Evolutionary conservation across 768 basidiomycete genomes (phyloP), one percentile per base, ranked within the genome.

Genomic region (Filobasidium floriforme): DNA sequence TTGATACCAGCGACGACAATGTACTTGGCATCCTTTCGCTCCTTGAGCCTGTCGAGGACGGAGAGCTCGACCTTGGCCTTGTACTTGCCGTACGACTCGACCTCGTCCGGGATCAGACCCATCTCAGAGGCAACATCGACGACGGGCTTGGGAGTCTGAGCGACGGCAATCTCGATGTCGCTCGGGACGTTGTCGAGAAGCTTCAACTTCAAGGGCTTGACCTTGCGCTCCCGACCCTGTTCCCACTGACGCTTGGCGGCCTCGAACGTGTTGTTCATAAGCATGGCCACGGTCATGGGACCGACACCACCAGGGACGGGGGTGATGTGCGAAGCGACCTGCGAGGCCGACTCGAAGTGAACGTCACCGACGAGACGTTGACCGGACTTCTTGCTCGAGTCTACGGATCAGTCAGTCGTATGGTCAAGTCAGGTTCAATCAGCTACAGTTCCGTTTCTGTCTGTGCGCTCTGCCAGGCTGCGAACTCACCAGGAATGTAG

Each of bases 261-360:
- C 69, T 83, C 81, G 70, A 91, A 81, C 1, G 93, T 94, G 80
- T 98, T 99, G 74, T 87, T 84, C 93, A 99, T 97, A 69, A 99
- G 86, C 82, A 97, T 84, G 24, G 96, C 96, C 66, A 99, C 96
- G 15, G 96, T 99, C 93, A 98, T 96, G n/a, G 96, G 96, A 14
- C 96, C 96, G 61, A 99, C 96, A 65, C 96, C 96, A 78, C 96
- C 96, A 0, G 96, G 96, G 28, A 99, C 96, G 24, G 96, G 96
- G 0, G 96, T 99, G 73, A 99, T 96, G 79, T 88, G 81, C 1
- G 90, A 89, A 1, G 96, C 94, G 66, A 88, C 85, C 54, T 81
- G 74, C 28, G 84, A 80, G n/a, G 90, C 93, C 7, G 88, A 82
- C 9, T 82, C 82, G 74, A 85, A 98, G 68, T 96, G 87, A 60